Evolutionary conservation across 2,329 filamentous ascomycete species (phyloP).

Genomic region (Aaosphaeria pasadenensis): DNA sequence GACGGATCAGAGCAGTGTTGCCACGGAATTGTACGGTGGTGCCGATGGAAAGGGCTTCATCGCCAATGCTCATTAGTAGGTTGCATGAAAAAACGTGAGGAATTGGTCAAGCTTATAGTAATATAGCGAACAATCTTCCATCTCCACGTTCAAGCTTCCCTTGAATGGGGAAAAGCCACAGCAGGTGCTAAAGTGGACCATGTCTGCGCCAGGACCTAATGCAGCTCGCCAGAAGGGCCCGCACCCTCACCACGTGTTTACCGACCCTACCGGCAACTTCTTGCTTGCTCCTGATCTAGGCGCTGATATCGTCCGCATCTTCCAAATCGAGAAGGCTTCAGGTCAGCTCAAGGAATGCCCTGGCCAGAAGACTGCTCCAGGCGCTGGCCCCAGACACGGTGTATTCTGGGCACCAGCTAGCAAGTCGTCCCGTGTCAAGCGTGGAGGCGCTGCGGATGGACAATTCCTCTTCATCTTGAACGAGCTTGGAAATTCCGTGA

Average conservation of each 20-base stretch:
- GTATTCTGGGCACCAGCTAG: conserved; percentile 45
- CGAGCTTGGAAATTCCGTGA: conserved; percentile 31
- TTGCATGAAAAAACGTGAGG: background rate
- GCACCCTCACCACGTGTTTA: conserved; percentile 54
- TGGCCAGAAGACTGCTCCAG: conserved; percentile 41
- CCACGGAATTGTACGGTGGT: conserved; percentile 26
- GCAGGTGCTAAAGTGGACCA: conserved; percentile 28
- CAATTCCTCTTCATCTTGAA: conserved; percentile 31
- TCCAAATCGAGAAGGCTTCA: conserved; percentile 46
- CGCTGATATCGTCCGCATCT: conserved; percentile 54
- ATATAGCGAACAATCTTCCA: conserved; percentile 23
- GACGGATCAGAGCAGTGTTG: conserved; percentile 22
- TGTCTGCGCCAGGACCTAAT: conserved; percentile 40
- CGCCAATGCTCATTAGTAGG: conserved; percentile 30
- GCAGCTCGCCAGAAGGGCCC: conserved; percentile 53
- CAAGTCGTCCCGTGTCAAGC: conserved; percentile 14
- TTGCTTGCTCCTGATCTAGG: conserved; percentile 54
- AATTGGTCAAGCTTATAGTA: background rate
- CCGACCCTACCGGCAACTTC: conserved; percentile 50
- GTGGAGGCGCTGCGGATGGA: conserved; percentile 9
- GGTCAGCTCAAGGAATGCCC: conserved; percentile 48
- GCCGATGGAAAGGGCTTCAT: conserved; percentile 27
- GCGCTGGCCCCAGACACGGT: conserved; percentile 54
- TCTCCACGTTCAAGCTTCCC: conserved; percentile 36
- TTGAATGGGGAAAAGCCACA: conserved; percentile 23